Percentiles rank a stretch among this genome's conserved stretches.
These are phyloP conservation scores for Fusarium longipes DNA, from an alignment of 2,329 filamentous ascomycete genomes.

Conservation along the genomic window DNA sequence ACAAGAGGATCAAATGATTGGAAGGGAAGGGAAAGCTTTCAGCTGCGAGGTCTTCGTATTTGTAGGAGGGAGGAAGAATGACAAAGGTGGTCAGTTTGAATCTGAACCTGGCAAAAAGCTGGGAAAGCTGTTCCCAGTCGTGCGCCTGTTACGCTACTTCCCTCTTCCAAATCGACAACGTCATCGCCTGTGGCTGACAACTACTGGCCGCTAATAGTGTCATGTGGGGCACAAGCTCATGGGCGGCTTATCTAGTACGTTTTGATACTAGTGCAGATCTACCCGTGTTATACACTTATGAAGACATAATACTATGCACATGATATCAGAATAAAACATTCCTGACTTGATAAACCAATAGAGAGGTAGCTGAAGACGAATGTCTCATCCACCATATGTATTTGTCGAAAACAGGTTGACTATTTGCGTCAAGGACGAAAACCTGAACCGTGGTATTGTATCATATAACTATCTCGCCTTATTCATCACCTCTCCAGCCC, in stretches of 20 bases:
- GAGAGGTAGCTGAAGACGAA: not conserved
- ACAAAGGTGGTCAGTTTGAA: constrained; percentile 49
- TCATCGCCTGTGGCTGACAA: constrained; percentile 51
- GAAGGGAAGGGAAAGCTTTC: not conserved
- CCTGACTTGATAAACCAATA: not conserved
- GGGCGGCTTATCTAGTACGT: constrained; percentile 25
- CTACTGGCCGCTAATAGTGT: constrained; percentile 29
- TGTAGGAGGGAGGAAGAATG: constrained; percentile 31
- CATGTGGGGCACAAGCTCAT: constrained; percentile 16
- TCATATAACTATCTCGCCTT: not conserved
- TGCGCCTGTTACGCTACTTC: constrained; percentile 33
- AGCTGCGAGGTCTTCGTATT: constrained; percentile 33
- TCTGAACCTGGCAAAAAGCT: constrained; percentile 37
- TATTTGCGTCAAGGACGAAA: not conserved
- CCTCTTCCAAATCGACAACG: constrained; percentile 49
- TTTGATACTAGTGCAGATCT: constrained; percentile 13
- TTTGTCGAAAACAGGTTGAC: not conserved
- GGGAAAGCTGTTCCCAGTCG: constrained; percentile 38
- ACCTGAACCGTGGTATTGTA: constrained; percentile 3
- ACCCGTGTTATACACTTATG: constrained; percentile 2
- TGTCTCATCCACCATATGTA: not conserved
- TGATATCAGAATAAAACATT: constrained; percentile 4
- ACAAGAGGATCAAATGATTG: not conserved
- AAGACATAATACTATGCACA: constrained; percentile 17
- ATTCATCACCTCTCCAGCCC: constrained; percentile 1